Base-by-base conservation (phyloP, 2,329 filamentous ascomycete species). In the Intubia oerlemansii region DNA sequence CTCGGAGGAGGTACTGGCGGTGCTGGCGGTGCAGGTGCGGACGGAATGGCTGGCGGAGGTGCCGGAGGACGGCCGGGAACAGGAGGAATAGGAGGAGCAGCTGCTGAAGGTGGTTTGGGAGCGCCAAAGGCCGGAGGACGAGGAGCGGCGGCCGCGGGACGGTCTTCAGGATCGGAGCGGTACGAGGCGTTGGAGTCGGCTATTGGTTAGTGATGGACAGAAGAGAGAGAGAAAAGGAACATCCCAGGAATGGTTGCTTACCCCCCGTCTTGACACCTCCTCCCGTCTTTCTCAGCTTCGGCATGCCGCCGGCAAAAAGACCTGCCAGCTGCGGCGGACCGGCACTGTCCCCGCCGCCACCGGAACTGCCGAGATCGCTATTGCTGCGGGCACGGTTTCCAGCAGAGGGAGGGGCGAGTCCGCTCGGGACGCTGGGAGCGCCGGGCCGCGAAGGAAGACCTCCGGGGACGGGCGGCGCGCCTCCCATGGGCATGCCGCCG, bases 261-360 rank as follows among this genome's bases (percentile, higher is more conserved):
- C 62, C 62, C 47, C 72, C 78, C 2, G 78, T 85, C 49, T 81
- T 65, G 34, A 85, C 58, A 22, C 76, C 76, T 27, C 79, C 84
- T 32, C 81, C 77, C 4, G 73, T 65, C 56, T 90, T 93, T 48
- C 79, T 78, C 43, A 98, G 49, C 54, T 93, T 95, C 3, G 88
- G 88, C 67, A 95, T 95, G 21, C 85, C 88, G 20, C 81, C 84
- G 1, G 79, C 81, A 45, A 98, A 92, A 16, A 98, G 50, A 2
- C 88, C 88, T 17, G 59, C 85, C 9, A 95, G 51, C 46, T 93
- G 85, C 9, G 82, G 81, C 27, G 79, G 67, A 13, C 67, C 50
- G 2, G 51, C 52, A 13, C 45, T 41, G 12, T 50, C 39, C 10
- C 45, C 46, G 36, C 54, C 51, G 25, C 60, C n/a, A n/a, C n/a